A percentile compares a stretch with the other conserved stretches of the same genome.
Evolutionary conservation across 495 filamentous ascomycete species (phyloP).

Genomic region (Aspergillus diversus): DNA sequence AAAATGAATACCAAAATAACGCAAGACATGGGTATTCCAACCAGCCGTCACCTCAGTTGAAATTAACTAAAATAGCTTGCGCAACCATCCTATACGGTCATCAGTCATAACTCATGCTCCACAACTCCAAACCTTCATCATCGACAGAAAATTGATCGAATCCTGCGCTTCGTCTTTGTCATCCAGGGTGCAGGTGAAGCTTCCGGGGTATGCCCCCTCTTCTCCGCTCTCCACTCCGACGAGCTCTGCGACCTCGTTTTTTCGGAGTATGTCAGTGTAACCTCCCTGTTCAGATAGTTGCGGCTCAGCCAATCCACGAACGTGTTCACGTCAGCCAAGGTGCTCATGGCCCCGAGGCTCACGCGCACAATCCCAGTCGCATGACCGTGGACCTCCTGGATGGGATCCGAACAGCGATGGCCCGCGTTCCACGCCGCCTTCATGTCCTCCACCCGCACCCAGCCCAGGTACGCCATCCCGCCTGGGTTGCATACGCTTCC

Average conservation of each 20-base stretch:
- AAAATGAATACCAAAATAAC: too few species aligned
- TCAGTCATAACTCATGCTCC: too few species aligned
- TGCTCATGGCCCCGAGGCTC: conserved; percentile 76
- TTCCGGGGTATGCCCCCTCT: not conserved
- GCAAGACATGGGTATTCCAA: too few species aligned
- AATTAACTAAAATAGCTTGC: too few species aligned
- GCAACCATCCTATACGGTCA: too few species aligned
- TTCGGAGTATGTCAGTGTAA: not conserved
- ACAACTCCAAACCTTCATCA: not conserved
- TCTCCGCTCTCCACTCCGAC: not conserved
- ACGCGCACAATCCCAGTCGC: conserved; percentile 68
- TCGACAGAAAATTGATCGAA: not conserved
- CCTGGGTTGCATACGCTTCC: conserved; percentile 69
- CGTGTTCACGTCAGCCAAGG: conserved; percentile 57
- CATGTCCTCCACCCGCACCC: conserved; percentile 59
- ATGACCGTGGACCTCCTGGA: conserved; percentile 55
- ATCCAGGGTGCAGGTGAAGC: too few species aligned
- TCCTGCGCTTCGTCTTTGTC: too few species aligned
- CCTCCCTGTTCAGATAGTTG: conserved; percentile 39
- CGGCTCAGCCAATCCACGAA: conserved; percentile 61
- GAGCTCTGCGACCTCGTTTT: not conserved
- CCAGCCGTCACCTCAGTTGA: too few species aligned
- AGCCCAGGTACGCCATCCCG: conserved; percentile 51
- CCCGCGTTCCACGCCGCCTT: conserved; percentile 63
- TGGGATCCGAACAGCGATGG: conserved; percentile 62